Base-by-base conservation (phyloP, 2,329 filamentous ascomycete species). In the Rhynchosporium agropyri region DNA sequence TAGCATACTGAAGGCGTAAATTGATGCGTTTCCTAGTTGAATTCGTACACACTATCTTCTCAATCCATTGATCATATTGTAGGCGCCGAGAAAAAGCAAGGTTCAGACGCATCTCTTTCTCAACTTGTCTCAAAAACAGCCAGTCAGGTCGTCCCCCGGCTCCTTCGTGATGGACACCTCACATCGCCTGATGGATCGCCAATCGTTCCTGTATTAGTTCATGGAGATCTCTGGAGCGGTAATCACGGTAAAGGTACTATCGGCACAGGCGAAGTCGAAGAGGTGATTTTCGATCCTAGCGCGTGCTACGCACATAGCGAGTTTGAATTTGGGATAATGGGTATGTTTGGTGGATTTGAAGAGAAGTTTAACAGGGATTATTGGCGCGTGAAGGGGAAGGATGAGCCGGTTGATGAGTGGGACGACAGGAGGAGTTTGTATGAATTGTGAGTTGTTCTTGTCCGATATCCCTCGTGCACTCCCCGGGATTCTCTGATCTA, bases 151-250 rank as follows among this genome's bases (percentile, higher is more conserved):
- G 90, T 97, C 1, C 91, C 92, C 0, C 78, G 88, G 0, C 77
- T 97, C n/a, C 78, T 97, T 12, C 86, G 88, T 0, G 86, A 91
- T 58, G 81, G 78, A 0, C 85, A 87, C 72, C 75, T 96, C 10
- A 85, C 84, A 46, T 79, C 78, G 64, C 71, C 75, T 20, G 26
- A 54, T 48, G 77, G 78, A 0, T 82, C 83, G 3, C 78, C 84
- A 0, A 81, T 95, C 31, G 79, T 75, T n/a, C 92, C 93, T 0
- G 92, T 95, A 0, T 84, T 96, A 5, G 81, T 97, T 0, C 94
- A 98, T 73, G 94, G 94, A 0, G 93, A 97, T 77, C 76, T 97
- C n/a, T 97, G 94, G 94, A 90, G 87, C 67, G 94, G 94, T 0
- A 97, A 97, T 75, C 86, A 89, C 56, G 85, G 86, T 10, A 76